Evolutionary conservation across 257 asterid species (phyloP), one percentile per base, ranked within the genome.

Genomic region (Leonotis leonurus): DNA sequence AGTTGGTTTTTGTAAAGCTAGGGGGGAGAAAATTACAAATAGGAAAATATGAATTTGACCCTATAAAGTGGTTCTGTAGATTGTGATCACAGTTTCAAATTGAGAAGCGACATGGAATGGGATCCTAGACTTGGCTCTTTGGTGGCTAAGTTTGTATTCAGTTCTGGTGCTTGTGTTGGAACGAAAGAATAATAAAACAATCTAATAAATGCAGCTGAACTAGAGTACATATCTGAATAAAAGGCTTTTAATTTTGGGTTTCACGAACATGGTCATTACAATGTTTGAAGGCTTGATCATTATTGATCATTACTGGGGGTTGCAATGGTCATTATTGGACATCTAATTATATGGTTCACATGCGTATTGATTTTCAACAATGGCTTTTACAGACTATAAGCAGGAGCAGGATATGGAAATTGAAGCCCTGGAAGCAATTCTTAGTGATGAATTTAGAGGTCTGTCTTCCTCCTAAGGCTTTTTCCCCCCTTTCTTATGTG

Each of bases 321-420:
- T 35, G 24, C 25, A 24, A 29, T 50, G 48, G n/a, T 60, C 9
- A n/a, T n/a, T n/a, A n/a, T n/a, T 27, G 62, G 52, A 25, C 33
- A 26, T 63, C 56, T 40, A 12, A 1, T 36, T 63, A 35, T 26
- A n/a, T 40, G 50, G n/a, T n/a, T n/a, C n/a, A 29, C 16, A 17
- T 30, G n/a, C n/a, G n/a, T n/a, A n/a, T n/a, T n/a, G n/a, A n/a
- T 40, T 68, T 58, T 21, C 12, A 7, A 45, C 65, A 33, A 72
- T 77, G 67, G 14, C 45, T 62, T 75, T 49, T 29, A 51, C 78
- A 89, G 97, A 93, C 74, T 77, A 83, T 79, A 77, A 76, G 77
- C 94, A 71, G 81, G 97, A 93, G 76, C 97, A 93, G 79, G 99
- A 85, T 59, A 89, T 89, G 96, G 99, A 89, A 80, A 78, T 93